Percentiles rank a stretch among this genome's conserved stretches.
phyloP scores from a whole-genome alignment of 257 asterid species.

The Handroanthus guayacan region DNA sequence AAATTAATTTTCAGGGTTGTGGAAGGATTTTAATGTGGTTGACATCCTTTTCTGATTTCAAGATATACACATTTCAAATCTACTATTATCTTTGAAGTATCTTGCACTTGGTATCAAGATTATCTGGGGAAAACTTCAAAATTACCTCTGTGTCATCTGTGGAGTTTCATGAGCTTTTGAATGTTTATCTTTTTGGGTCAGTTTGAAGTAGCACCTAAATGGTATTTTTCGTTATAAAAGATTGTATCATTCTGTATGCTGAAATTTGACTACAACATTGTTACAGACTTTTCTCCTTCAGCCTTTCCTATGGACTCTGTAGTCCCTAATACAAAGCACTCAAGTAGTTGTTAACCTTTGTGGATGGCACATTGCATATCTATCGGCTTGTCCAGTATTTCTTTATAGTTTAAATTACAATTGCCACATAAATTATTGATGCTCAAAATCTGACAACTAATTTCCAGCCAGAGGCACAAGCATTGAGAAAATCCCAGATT shows the following conservation, averaged over 20 bases:
- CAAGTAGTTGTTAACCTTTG: not conserved
- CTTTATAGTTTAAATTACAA: not conserved
- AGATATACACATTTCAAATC: not conserved
- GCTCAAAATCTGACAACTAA: slow-evolving; percentile 31
- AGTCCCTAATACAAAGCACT: not conserved
- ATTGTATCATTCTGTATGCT: not conserved
- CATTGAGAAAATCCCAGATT: slow-evolving; percentile 10
- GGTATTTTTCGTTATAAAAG: not conserved
- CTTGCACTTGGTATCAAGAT: not conserved
- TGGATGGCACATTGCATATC: not conserved
- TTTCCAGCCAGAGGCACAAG: slow-evolving; percentile 29
- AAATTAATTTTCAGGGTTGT: not conserved
- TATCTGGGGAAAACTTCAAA: not conserved
- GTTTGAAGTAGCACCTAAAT: slow-evolving; percentile 11
- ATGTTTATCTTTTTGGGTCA: not conserved
- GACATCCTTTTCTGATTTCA: not conserved
- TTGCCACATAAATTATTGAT: slow-evolving; percentile 18
- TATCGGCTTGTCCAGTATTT: not conserved
- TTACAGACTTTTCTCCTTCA: not conserved
- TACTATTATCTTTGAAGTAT: not conserved
- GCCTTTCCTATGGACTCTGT: not conserved
- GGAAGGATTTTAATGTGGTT: not conserved
- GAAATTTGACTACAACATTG: not conserved
- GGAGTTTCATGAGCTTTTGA: not conserved
- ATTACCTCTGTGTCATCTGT: not conserved